These are phyloP conservation scores for Periconia digitata DNA, from an alignment of 2,329 filamentous ascomycete genomes.

Conservation along the genomic window DNA sequence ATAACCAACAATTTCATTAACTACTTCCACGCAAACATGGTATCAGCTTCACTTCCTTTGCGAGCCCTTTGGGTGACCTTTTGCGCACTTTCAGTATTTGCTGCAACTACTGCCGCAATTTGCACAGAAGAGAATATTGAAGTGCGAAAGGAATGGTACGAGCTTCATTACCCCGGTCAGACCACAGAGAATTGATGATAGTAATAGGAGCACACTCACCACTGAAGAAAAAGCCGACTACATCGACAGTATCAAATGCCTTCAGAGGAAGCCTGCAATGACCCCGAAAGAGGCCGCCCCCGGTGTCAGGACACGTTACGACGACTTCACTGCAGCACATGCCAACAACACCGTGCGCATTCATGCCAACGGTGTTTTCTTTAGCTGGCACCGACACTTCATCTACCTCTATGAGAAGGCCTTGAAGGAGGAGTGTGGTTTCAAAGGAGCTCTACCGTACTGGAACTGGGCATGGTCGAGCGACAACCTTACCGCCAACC, in stretches of 20 bases:
- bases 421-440: constrained; percentile 46
- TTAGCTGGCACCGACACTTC: constrained; percentile 46
- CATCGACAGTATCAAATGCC: constrained; percentile 22
- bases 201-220: background rate
- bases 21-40: too few relatives aligned
- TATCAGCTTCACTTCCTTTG: too few relatives aligned
- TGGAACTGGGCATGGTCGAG: constrained; percentile 56
- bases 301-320: constrained; percentile 25
- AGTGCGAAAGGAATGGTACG: too few relatives aligned
- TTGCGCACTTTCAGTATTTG: background rate
- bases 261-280: constrained; percentile 15
- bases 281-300: constrained; percentile 13
- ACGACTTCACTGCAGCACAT: constrained; percentile 29
- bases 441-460: constrained; percentile 48
- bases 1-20: too few relatives aligned
- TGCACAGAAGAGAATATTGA: too few relatives aligned
- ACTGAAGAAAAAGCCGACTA: constrained; percentile 10
- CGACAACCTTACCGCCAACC: constrained; percentile 40
- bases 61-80: background rate
- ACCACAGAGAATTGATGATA: too few relatives aligned
- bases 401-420: constrained; percentile 45
- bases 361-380: constrained; percentile 22
- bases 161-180: too few relatives aligned
- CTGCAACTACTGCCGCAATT: background rate
- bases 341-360: constrained; percentile 21